phyloP scores from a whole-genome alignment of 108 stramenopile genomes.

The Cyclotella sp. region DNA sequence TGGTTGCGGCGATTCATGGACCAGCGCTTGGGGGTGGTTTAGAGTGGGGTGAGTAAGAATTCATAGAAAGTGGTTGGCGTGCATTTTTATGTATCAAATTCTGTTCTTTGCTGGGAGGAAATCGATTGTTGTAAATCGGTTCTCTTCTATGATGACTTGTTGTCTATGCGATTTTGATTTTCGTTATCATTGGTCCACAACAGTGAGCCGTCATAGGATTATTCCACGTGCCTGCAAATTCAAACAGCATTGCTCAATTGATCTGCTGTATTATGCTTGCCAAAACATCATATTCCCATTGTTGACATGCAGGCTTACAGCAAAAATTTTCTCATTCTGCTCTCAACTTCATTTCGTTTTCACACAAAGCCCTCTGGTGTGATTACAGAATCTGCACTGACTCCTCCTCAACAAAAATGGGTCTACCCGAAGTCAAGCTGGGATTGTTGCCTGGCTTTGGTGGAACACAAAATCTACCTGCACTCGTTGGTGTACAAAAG shows the following conservation, averaged over 20 bases:
- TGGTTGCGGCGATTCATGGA: constrained; percentile 97
- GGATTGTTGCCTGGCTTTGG: constrained; percentile 98
- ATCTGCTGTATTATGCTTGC: too few relatives aligned
- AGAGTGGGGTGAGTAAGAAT: constrained; percentile 74
- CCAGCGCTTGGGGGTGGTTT: constrained; percentile 97
- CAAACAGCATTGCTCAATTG: too few relatives aligned
- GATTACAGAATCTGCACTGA: constrained; percentile 97
- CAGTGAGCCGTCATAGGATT: too few relatives aligned
- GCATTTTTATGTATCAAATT: too few relatives aligned
- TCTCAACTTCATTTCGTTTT: neutral
- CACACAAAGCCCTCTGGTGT: constrained; percentile 90
- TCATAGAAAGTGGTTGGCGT: too few relatives aligned
- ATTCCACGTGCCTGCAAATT: too few relatives aligned
- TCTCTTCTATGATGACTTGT: neutral
- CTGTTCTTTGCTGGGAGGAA: too few relatives aligned
- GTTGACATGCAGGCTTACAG: neutral
- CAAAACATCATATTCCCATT: neutral
- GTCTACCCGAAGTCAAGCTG: constrained; percentile 98
- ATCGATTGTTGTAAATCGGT: too few relatives aligned
- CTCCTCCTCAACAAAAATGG: constrained; percentile 91
- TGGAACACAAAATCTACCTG: constrained; percentile 96
- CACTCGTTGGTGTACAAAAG: constrained; percentile 89
- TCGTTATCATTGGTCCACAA: neutral
- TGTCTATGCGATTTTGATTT: too few relatives aligned
- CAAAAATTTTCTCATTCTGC: neutral